phyloP scores from a whole-genome alignment of 257 asterid species.

The Petrea volubilis region DNA sequence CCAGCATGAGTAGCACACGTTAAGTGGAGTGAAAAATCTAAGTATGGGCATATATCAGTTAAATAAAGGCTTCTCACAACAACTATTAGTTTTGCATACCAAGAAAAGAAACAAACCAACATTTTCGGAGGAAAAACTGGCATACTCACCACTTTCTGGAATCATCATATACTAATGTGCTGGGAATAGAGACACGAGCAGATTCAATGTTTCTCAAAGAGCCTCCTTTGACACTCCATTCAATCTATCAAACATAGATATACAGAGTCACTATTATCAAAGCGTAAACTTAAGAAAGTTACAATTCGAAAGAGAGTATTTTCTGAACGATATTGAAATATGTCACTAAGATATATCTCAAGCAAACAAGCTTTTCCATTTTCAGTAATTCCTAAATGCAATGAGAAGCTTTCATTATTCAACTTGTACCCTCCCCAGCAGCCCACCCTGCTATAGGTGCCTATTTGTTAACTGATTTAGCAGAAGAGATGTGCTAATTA shows the following conservation, averaged over 20 bases:
- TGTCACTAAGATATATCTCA: not conserved
- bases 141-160: conserved; percentile 73
- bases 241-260: conserved; percentile 53
- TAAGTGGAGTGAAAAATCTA: conserved; percentile 7
- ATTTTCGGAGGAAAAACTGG: not conserved
- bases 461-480: not conserved
- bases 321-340: not conserved
- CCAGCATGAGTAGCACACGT: conserved; percentile 23
- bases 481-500: not conserved
- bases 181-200: conserved; percentile 88
- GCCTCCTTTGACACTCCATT: conserved; percentile 96
- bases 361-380: not conserved
- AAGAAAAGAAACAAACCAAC: conserved; percentile 3
- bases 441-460: conserved; percentile 8
- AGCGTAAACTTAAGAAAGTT: conserved; percentile 4
- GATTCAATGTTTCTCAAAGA: conserved; percentile 86
- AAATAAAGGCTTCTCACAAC: conserved; percentile 11
- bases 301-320: not conserved
- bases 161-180: conserved; percentile 78
- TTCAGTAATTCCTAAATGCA: not conserved
- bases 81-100: conserved; percentile 13
- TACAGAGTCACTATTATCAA: conserved; percentile 1
- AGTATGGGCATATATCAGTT: not conserved
- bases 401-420: not conserved
- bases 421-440: not conserved